A percentile compares a stretch with the other conserved stretches of the same genome.
Conservation (phyloP, 805 yeast species). For the Zygoascus bituminiphila region DNA sequence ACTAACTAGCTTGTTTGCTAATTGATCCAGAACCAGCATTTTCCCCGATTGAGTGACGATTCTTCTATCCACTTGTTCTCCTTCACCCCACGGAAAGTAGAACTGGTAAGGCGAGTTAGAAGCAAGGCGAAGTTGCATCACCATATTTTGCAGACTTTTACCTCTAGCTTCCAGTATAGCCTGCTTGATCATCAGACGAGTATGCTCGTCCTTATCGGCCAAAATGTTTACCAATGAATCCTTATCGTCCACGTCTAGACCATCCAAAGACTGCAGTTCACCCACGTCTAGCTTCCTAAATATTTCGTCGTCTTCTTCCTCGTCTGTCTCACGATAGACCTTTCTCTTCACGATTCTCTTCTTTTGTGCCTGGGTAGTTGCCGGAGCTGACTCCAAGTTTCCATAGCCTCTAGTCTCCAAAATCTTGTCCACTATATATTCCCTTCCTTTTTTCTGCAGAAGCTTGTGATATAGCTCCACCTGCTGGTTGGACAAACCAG, state of each 20-base stretch:
- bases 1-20: slow-evolving; percentile 43
- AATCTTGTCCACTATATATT: slow-evolving; percentile 25
- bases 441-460: slow-evolving; percentile 33
- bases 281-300: background rate
- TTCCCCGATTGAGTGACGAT: slow-evolving; percentile 62
- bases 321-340: background rate
- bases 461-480: slow-evolving; percentile 47
- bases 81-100: slow-evolving; percentile 64
- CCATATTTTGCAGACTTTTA: slow-evolving; percentile 53
- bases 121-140: slow-evolving; percentile 78
- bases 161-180: slow-evolving; percentile 28
- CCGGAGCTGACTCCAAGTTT: background rate
- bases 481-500: slow-evolving; percentile 59
- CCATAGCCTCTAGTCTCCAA: slow-evolving; percentile 14
- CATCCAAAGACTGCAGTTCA: slow-evolving; percentile 2
- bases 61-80: slow-evolving; percentile 31
- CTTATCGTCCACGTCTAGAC: slow-evolving; percentile 23
- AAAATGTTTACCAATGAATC: slow-evolving; percentile 16
- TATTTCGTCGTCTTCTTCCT: slow-evolving; percentile 1
- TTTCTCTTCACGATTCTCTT: background rate
- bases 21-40: slow-evolving; percentile 56
- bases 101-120: slow-evolving; percentile 83
- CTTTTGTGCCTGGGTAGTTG: background rate
- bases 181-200: slow-evolving; percentile 17
- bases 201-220: slow-evolving; percentile 9